Percentiles rank a stretch among this genome's conserved stretches.
Evolutionary conservation across 2,329 filamentous ascomycete genomes (phyloP).

Genomic region (Coniochaeta ligniaria): DNA sequence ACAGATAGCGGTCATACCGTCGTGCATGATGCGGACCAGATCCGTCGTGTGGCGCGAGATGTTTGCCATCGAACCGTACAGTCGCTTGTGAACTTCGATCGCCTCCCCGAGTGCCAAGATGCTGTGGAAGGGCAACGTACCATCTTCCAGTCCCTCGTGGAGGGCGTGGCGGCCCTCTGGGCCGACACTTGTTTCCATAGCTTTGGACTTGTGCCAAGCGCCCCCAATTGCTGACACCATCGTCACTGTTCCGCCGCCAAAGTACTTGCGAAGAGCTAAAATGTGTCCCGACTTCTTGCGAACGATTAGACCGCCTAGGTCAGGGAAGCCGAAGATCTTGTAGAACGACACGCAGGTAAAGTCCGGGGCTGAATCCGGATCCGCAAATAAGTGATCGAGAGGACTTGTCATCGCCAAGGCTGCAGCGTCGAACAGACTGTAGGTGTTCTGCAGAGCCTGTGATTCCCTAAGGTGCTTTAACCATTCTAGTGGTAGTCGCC

Average conservation of each 20-base stretch:
- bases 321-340: constrained; percentile 63
- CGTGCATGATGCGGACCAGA: constrained; percentile 42
- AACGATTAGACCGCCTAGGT: constrained; percentile 54
- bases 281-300: constrained; percentile 48
- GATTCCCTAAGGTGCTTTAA: constrained; percentile 26
- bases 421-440: constrained; percentile 55
- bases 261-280: constrained; percentile 50
- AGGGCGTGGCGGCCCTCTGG: constrained; percentile 27
- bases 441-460: constrained; percentile 27
- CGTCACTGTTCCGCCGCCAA: constrained; percentile 61
- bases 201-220: constrained; percentile 49
- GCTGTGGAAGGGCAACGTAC: constrained; percentile 57
- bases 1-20: constrained; percentile 35
- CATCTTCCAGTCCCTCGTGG: constrained; percentile 59
- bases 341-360: constrained; percentile 56
- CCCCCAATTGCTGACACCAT: constrained; percentile 46
- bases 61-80: constrained; percentile 52
- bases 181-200: constrained; percentile 24
- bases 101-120: constrained; percentile 56
- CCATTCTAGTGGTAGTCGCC: constrained; percentile 54
- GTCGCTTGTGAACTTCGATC: constrained; percentile 44
- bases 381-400: constrained; percentile 42
- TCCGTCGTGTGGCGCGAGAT: constrained; percentile 51
- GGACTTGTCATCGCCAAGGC: constrained; percentile 56
- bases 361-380: constrained; percentile 46